Evolutionary conservation across 371 early-diverging fungal species (phyloP).

Genomic region (Mortierella polycephala): DNA sequence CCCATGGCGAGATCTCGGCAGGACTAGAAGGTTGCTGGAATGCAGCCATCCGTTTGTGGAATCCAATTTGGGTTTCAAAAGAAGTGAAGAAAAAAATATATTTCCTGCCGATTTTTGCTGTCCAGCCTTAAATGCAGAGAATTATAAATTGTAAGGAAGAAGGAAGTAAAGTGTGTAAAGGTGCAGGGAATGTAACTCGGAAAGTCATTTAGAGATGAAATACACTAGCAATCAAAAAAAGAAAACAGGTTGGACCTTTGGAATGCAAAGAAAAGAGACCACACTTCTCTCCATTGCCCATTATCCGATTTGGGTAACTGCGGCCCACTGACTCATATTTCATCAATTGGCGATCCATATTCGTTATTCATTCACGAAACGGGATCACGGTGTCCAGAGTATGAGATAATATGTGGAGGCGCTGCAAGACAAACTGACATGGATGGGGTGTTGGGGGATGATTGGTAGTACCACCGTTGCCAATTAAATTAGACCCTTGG

Average conservation of each 20-base stretch:
- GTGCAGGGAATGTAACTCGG: not conserved
- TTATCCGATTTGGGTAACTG: too few species aligned
- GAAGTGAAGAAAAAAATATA: not conserved
- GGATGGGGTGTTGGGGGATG: too few species aligned
- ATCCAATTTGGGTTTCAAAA: not conserved
- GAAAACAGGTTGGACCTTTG: not conserved
- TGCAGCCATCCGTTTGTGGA: slow-evolving; percentile 31
- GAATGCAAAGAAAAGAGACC: not conserved
- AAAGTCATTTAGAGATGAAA: not conserved
- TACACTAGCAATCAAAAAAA: not conserved
- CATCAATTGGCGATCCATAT: too few species aligned
- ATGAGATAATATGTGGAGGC: too few species aligned
- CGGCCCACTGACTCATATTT: too few species aligned
- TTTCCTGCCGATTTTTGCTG: not conserved
- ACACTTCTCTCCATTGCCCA: not conserved
- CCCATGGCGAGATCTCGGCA: slow-evolving; percentile 41
- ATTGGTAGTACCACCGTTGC: too few species aligned
- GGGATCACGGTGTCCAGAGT: too few species aligned
- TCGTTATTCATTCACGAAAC: too few species aligned
- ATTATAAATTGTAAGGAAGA: not conserved
- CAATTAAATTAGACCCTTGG: too few species aligned
- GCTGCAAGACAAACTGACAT: too few species aligned
- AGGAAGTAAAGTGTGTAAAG: slow-evolving; percentile 6
- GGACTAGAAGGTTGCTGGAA: slow-evolving; percentile 36
- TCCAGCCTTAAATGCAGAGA: not conserved